These are phyloP conservation scores for Monoraphidium neglectum DNA, from an alignment of 139 green algal genomes.

Conservation along the genomic window DNA sequence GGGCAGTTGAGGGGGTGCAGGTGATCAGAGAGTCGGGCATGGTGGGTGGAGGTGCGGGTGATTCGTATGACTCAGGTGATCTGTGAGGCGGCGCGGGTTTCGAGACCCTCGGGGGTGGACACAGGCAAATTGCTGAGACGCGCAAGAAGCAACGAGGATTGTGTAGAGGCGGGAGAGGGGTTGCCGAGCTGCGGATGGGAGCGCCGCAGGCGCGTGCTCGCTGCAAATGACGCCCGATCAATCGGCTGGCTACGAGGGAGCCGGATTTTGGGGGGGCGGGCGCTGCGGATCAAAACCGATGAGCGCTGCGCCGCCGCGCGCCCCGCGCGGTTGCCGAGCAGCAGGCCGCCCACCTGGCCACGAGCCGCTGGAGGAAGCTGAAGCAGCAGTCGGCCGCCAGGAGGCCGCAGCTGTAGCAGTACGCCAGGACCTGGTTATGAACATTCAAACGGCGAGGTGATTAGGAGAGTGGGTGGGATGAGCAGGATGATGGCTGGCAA, in stretches of 20 bases:
- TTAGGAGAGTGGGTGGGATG: no score
- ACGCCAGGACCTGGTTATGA: conserved; percentile 51
- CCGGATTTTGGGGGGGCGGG: not conserved
- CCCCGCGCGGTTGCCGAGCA: not conserved
- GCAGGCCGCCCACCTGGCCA: not conserved
- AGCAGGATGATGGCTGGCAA: no score
- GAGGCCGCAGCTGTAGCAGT: conserved; percentile 58
- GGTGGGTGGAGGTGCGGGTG: no score
- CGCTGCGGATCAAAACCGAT: not conserved
- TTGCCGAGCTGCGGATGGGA: not conserved
- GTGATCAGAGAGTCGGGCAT: no score
- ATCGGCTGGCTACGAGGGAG: not conserved
- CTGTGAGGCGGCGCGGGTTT: no score
- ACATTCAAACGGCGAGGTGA: no score
- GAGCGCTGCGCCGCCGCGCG: not conserved
- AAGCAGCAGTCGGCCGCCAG: conserved; percentile 56
- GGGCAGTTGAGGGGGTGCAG: not conserved
- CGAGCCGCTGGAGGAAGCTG: conserved; percentile 7
- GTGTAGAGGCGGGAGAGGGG: not conserved
- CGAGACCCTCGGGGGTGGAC: no score
- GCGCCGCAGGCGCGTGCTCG: no score
- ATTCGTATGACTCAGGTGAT: no score
- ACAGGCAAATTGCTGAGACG: conserved; percentile 17
- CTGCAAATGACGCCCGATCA: not conserved
- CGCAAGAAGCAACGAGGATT: not conserved